These are phyloP conservation scores for Cyclospora cayetanensis DNA, from an alignment of 169 alveolate genomes.

Conservation along the genomic window DNA sequence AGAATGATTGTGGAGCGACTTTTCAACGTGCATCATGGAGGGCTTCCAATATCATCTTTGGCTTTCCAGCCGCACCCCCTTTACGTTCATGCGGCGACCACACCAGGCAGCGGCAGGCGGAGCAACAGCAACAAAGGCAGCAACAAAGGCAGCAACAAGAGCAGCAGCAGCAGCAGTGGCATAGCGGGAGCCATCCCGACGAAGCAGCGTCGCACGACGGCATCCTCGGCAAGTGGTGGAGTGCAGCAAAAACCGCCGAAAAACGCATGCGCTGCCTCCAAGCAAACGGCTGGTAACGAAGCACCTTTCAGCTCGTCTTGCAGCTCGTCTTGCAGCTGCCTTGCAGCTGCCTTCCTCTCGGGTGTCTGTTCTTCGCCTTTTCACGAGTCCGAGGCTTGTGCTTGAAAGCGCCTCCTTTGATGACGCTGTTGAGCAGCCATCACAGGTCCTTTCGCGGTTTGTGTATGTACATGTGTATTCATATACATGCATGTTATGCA, in stretches of 20 bases:
- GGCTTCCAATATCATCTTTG: slow-evolving; percentile 62
- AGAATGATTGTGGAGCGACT: slow-evolving; percentile 69
- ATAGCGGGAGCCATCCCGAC: neutral
- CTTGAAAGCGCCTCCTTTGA: too few species aligned
- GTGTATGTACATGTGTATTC: too few species aligned
- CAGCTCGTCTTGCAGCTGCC: too few species aligned
- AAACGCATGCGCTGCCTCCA: neutral
- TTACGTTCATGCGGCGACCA: neutral
- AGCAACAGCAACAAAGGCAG: slow-evolving; percentile 22
- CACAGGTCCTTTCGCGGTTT: too few species aligned
- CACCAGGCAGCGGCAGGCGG: slow-evolving; percentile 27
- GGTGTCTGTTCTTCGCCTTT: too few species aligned
- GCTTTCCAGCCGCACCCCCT: slow-evolving; percentile 69
- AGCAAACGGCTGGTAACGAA: too few species aligned
- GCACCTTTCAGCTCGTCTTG: too few species aligned
- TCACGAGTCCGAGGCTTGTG: too few species aligned
- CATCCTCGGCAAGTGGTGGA: neutral
- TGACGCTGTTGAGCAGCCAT: too few species aligned
- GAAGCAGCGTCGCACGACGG: slow-evolving; percentile 15
- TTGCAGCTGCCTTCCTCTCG: too few species aligned
- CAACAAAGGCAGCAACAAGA: slow-evolving; percentile 1
- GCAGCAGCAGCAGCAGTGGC: slow-evolving; percentile 8
- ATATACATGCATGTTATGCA: too few species aligned
- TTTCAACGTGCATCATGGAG: slow-evolving; percentile 68
- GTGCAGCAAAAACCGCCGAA: slow-evolving; percentile 32